Evolutionary conservation across 2,329 filamentous ascomycete genomes (phyloP), one percentile per base, ranked within the genome.

Genomic region (Gnomoniopsis smithogilvyi): DNA sequence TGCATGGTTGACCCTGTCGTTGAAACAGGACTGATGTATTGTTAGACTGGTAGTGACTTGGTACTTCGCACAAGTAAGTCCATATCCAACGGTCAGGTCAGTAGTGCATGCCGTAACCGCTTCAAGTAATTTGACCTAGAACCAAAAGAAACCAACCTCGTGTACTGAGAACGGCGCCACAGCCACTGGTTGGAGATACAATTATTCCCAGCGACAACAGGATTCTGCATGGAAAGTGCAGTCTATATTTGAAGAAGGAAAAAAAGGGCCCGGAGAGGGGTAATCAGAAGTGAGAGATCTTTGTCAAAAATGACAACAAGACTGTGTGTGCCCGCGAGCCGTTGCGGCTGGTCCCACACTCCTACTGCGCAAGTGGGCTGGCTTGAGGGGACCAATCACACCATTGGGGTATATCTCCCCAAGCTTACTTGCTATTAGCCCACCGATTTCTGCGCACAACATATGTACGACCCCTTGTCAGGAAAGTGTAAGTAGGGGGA

Each of bases 221-320:
- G 6, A 3, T 12, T 41, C 38, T 41, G 12, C 14, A 12, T 6
- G 38, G 15, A 41, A 41, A 41, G 38, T 4, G n/a, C 38, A 3
- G n/a, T 41, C 12, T 3, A 4, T 15, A 15, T 41, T 15, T 41
- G 12, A n/a, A 15, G 14, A 41, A 14, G 3, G 38, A 12, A 3
- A 50, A 4, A 8, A 46, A 19, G 43, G 34, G 15, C 34, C 17
- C 43, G 10, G 2, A 43, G 12, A n/a, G n/a, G 3, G 19, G 24
- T 30, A 45, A 30, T 56, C 56, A 62, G 30, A 56, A 59, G 49
- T 56, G 60, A 60, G 60, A 60, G 60, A 62, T 62, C 60, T 54
- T 36, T 38, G 57, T 62, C 60, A 52, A 48, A 56, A 56, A 56
- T 60, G 56, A 62, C 34, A 46, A 30, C 15, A 26, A 50, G 21